Conservation (phyloP, 441 rosid genomes). For the Pelargonium cotyledonis region DNA sequence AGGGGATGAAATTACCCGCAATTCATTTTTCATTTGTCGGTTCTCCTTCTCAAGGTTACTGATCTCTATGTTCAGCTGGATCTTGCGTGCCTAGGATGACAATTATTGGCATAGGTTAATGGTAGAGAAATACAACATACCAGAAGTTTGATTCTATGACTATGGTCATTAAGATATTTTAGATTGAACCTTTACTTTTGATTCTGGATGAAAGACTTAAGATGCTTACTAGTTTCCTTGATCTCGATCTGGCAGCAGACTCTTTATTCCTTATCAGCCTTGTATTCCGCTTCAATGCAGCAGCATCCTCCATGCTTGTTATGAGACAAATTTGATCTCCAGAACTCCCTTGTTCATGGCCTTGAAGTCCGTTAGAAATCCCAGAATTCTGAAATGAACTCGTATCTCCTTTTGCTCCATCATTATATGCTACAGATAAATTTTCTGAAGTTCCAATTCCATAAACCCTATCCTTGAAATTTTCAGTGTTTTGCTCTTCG, state of each 20-base stretch:
- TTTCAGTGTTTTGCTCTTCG: neutral
- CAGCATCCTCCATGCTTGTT: neutral
- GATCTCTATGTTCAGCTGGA: neutral
- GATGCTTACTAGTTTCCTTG: neutral
- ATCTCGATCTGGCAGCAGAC: neutral
- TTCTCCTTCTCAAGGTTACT: neutral
- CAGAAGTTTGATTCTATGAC: neutral
- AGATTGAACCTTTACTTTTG: neutral
- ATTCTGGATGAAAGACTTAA: neutral
- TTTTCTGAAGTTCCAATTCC: neutral
- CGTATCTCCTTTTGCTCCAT: neutral
- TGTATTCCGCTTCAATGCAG: neutral
- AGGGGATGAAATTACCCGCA: neutral
- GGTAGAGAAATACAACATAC: too few relatives aligned
- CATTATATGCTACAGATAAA: neutral
- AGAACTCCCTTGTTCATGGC: neutral
- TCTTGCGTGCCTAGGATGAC: neutral
- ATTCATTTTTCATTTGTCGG: neutral
- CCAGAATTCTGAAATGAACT: neutral
- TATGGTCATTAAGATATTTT: neutral
- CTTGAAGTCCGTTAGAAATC: neutral
- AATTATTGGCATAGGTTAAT: neutral
- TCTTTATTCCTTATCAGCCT: neutral
- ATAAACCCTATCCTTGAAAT: neutral
- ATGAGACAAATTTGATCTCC: neutral